A percentile compares a stretch with the other conserved stretches of the same genome.
phyloP scores from a whole-genome alignment of 2,329 filamentous ascomycete genomes.

The Triangularia verruculosa region DNA sequence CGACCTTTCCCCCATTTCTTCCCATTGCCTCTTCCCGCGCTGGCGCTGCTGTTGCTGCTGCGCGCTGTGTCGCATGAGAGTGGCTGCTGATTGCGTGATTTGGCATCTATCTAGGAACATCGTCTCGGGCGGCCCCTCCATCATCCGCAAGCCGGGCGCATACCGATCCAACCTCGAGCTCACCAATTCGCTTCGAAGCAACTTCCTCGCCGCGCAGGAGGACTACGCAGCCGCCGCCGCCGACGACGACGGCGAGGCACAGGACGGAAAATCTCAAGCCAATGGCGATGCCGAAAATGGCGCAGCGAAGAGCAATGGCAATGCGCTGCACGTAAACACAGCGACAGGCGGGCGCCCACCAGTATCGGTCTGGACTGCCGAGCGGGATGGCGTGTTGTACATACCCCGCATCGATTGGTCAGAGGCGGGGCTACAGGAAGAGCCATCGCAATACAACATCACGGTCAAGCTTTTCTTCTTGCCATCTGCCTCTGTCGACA shows the following conservation, averaged over 20 bases:
- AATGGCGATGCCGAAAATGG: conserved; percentile 29
- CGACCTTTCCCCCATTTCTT: neutral
- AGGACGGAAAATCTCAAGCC: conserved; percentile 12
- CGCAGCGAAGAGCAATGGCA: conserved; percentile 34
- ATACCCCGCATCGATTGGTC: conserved; percentile 76
- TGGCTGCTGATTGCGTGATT: conserved; percentile 29
- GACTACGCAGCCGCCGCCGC: conserved; percentile 44
- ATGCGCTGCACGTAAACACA: conserved; percentile 32
- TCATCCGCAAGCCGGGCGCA: conserved; percentile 73
- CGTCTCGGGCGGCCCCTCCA: conserved; percentile 77
- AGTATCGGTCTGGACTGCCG: conserved; percentile 64
- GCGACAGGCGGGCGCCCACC: conserved; percentile 29
- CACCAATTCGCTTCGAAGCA: conserved; percentile 80
- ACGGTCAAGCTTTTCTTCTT: conserved; percentile 95
- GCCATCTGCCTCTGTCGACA: conserved; percentile 61
- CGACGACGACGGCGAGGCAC: conserved; percentile 25
- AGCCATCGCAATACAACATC: conserved; percentile 83
- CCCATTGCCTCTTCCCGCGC: neutral
- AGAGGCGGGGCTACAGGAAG: conserved; percentile 71
- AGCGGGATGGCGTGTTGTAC: conserved; percentile 60
- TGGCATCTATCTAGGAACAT: conserved; percentile 60
- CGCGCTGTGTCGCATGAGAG: conserved; percentile 11
- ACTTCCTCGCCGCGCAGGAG: conserved; percentile 72
- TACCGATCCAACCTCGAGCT: conserved; percentile 92
- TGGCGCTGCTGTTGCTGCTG: neutral